Evolutionary conservation across 495 filamentous ascomycete genomes (phyloP), one percentile per base, ranked within the genome.

Genomic region (Annulohypoxylon maeteangense): DNA sequence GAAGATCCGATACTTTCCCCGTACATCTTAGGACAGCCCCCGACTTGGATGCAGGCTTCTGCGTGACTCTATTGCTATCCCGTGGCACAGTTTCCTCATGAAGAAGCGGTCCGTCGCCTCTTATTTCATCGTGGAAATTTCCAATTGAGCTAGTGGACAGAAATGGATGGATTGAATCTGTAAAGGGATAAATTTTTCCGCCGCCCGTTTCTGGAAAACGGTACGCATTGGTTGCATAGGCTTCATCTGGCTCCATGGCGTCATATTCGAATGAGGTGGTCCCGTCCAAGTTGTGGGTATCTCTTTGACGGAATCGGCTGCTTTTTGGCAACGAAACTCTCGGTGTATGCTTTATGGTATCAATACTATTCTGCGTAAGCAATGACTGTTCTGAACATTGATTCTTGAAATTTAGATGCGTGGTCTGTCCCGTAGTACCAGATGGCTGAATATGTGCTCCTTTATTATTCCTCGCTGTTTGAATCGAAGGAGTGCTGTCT

Each of bases 1-100:
- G 74, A 29, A 79, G 68, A 12, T 75, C 68, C 1, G 77, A 70
- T 6, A 79, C 77, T 31, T 67, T 75, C 12, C 71, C 42, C 8
- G 55, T 36, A 29, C 54, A 71, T 36, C 64, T 45, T 11, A 22
- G 51, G 3, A 20, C 12, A 10, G 59, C 12, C 29, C 42, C 7
- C 14, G 57, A 40, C 44, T 70, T 70, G 1, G 44, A 23, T 22
- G 10, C 5, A 14, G 45, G 38, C 22, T 16, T 60, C 18, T 23
- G 11, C 0, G 51, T 32, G 11, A 29, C 34, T 20, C 12, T 63
- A 10, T 23, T 25, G 10, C 0, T 10, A 16, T 66, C 29, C 16
- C 18, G 7, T 34, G 42, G 31, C 11, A 1, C 27, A 11, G 11
- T 36, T 8, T 27, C 4, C 14, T 22, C 25, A 1, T 12, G 25